phyloP scores from a whole-genome alignment of 768 basidiomycete genomes.

The Pisolithus marmoratus region DNA sequence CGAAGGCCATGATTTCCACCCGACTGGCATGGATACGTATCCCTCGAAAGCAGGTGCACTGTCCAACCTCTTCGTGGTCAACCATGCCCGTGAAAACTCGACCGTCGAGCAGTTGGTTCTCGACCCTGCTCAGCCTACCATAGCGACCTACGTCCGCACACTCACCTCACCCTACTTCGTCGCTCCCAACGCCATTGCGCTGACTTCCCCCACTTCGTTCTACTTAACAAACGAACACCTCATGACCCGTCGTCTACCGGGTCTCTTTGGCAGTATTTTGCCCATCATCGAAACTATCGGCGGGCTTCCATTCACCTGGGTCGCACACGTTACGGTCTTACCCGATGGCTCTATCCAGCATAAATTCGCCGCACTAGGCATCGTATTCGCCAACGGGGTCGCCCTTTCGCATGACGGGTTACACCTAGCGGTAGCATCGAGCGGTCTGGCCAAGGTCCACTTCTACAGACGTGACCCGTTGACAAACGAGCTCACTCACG shows the following conservation, averaged over 20 bases:
- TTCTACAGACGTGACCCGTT: conserved; percentile 46
- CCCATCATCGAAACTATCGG: conserved; percentile 53
- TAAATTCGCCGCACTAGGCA: conserved; percentile 37
- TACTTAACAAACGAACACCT: conserved; percentile 72
- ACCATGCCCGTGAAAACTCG: conserved; percentile 59
- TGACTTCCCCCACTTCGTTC: conserved; percentile 62
- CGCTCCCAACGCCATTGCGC: conserved; percentile 61
- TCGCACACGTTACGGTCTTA: conserved; percentile 48
- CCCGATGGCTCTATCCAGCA: conserved; percentile 29
- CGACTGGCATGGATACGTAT: conserved; percentile 58
- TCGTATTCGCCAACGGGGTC: conserved; percentile 69
- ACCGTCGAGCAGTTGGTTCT: conserved; percentile 66
- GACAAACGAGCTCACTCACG: conserved; percentile 39
- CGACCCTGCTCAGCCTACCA: conserved; percentile 35
- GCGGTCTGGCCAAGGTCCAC: conserved; percentile 39
- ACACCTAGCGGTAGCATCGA: conserved; percentile 54
- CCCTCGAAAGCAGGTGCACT: conserved; percentile 42
- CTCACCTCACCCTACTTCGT: conserved; percentile 53
- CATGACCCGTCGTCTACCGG: conserved; percentile 55
- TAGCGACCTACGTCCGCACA: conserved; percentile 54
- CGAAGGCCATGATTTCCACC: conserved; percentile 58
- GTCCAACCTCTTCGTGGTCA: conserved; percentile 60
- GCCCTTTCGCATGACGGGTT: conserved; percentile 47
- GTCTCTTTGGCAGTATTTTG: conserved; percentile 40
- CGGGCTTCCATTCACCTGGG: conserved; percentile 53